These are phyloP conservation scores for Phytopythium sindhum DNA, from an alignment of 352 stramenopile species.

Conservation along the genomic window DNA sequence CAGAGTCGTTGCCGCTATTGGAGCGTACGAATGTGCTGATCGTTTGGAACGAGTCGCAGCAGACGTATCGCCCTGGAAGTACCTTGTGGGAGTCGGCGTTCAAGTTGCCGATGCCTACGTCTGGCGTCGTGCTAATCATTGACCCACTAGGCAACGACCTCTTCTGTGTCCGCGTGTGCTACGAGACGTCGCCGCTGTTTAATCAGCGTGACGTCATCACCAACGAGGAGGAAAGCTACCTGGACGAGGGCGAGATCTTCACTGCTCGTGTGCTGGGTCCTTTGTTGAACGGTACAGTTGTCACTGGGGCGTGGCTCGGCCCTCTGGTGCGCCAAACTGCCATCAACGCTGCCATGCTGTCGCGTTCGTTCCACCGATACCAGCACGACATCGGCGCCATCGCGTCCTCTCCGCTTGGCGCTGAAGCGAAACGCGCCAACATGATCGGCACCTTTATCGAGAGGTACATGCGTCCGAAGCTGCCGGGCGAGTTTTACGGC, in stretches of 20 bases:
- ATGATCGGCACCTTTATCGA: slow-evolving; percentile 70
- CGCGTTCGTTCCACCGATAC: slow-evolving; percentile 67
- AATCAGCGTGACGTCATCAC: slow-evolving; percentile 69
- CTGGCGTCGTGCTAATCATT: slow-evolving; percentile 77
- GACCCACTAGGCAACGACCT: slow-evolving; percentile 82
- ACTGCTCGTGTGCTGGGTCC: slow-evolving; percentile 78
- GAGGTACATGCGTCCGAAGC: slow-evolving; percentile 78
- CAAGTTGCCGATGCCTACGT: slow-evolving; percentile 72
- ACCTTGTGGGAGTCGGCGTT: slow-evolving; percentile 79
- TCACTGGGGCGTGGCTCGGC: slow-evolving; percentile 78
- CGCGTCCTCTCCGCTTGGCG: slow-evolving; percentile 52
- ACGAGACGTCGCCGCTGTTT: slow-evolving; percentile 78
- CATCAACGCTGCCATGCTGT: slow-evolving; percentile 75
- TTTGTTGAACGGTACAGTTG: slow-evolving; percentile 80
- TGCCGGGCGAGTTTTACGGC: slow-evolving; percentile 85
- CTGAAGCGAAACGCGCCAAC: slow-evolving; percentile 69
- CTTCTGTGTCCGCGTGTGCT: slow-evolving; percentile 78
- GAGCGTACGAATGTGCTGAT: slow-evolving; percentile 76
- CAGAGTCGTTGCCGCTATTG: slow-evolving; percentile 33
- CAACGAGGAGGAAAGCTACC: slow-evolving; percentile 68
- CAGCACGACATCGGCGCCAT: slow-evolving; percentile 72
- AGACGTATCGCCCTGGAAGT: slow-evolving; percentile 75
- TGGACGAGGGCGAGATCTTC: slow-evolving; percentile 80
- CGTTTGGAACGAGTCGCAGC: slow-evolving; percentile 86
- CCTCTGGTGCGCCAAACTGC: slow-evolving; percentile 81